phyloP scores from a whole-genome alignment of 371 early-diverging fungal species.

The Parasitella parasitica region DNA sequence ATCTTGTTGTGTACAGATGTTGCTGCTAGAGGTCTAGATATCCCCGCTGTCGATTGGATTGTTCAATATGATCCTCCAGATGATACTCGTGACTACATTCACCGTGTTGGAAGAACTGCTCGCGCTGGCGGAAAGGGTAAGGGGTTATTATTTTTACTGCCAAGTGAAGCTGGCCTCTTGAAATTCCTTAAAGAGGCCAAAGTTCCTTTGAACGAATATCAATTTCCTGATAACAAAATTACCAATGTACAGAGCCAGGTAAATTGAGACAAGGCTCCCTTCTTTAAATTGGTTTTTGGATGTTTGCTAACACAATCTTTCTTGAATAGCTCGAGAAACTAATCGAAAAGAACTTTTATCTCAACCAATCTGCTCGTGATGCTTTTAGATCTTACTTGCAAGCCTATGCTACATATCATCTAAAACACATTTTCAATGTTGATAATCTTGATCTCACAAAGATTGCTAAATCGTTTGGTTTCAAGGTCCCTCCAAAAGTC shows the following conservation, averaged over 20 bases:
- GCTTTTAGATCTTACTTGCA: slow-evolving; percentile 96
- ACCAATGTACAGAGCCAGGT: slow-evolving; percentile 90
- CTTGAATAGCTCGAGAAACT: slow-evolving; percentile 84
- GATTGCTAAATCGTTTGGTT: slow-evolving; percentile 96
- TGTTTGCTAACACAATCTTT: too few relatives aligned
- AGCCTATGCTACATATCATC: slow-evolving; percentile 96
- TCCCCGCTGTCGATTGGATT: slow-evolving; percentile 97
- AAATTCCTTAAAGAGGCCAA: slow-evolving; percentile 96
- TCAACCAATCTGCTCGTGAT: slow-evolving; percentile 98
- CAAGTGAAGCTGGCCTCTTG: slow-evolving; percentile 94
- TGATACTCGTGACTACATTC: slow-evolving; percentile 98
- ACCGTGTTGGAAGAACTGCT: slow-evolving; percentile 98
- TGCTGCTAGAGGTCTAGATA: slow-evolving; percentile 98
- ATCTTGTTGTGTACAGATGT: slow-evolving; percentile 97
- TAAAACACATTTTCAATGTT: slow-evolving; percentile 95
- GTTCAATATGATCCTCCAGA: slow-evolving; percentile 99
- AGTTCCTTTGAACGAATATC: slow-evolving; percentile 97
- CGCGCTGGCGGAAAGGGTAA: slow-evolving; percentile 92
- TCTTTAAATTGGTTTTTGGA: not conserved
- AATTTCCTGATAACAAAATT: slow-evolving; percentile 92
- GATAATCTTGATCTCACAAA: slow-evolving; percentile 88
- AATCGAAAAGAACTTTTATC: slow-evolving; percentile 97
- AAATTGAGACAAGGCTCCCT: not conserved
- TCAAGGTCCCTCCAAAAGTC: slow-evolving; percentile 93
- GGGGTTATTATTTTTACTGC: slow-evolving; percentile 93